Evolutionary conservation across 1,284 basidiomycete genomes (phyloP), one percentile per base, ranked within the genome.

Genomic region (Fomitopsis betulina): DNA sequence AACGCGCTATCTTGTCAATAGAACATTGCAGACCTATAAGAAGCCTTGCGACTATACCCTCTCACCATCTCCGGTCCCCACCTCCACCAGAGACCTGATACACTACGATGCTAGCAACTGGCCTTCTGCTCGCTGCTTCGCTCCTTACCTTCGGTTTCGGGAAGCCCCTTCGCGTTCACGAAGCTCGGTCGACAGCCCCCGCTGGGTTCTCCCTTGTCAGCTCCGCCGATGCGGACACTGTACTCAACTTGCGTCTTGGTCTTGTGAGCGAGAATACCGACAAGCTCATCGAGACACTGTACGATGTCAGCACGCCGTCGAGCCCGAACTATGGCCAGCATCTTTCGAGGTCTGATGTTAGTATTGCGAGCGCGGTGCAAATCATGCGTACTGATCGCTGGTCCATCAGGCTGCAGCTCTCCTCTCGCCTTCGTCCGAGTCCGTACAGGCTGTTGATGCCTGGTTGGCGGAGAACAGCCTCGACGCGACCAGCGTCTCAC

Each of bases 381-480:
- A 3, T 37, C 5, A n/a, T 9, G 39, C 25, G 12, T 42, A 10
- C 30, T 32, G n/a, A 55, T 42, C 30, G 13, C 9, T 37, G 45
- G 38, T 42, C 32, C 19, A 15, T 21, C 54, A 77, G 73, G 72
- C 75, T 10, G 73, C 75, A 57, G 63, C 67, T 7, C 75, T 73
- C 61, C 71, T 75, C 17, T 67, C 68, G 2, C 77, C 77, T 5
- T 61, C 64, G 10, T 55, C 63, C 5, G 74, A 73, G 25, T 67
- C 71, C 15, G 63, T 71, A 12, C 57, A 61, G 8, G 63, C 70
- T 9, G 72, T 78, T 13, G 68, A 69, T 32, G 55, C 65, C 21
- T 78, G 72, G 72, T 67, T 78, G 19, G 58, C 67, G 0, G 59
- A 65, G 19, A 68, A 74, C 58, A 68, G 65, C 27, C 63, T 77